phyloP scores from a whole-genome alignment of 768 basidiomycete species.

The Leccinum aurantiacum region DNA sequence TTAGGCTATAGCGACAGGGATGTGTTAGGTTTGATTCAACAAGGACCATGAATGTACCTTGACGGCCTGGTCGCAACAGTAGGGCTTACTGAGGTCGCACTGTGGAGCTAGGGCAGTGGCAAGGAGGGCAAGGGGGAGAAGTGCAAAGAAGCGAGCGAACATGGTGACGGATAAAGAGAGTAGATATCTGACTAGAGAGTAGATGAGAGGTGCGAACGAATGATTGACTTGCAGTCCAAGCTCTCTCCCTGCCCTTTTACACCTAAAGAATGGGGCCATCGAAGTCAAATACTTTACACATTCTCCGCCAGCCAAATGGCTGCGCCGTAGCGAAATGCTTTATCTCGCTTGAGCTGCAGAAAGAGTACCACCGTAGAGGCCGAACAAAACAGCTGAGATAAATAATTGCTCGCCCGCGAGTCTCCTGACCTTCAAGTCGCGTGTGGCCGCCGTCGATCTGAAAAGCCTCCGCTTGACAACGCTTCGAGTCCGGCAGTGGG shows the following conservation, averaged over 20 bases:
- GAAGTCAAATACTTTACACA: background rate
- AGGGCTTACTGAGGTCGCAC: background rate
- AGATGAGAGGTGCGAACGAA: background rate
- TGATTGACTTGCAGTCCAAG: background rate
- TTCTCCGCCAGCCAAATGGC: background rate
- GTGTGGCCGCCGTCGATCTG: background rate
- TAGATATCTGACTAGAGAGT: background rate
- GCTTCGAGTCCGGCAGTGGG: background rate
- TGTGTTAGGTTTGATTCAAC: background rate
- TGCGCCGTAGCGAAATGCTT: background rate
- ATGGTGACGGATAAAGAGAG: background rate
- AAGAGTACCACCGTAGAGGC: background rate
- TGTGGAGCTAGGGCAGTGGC: constrained; percentile 5
- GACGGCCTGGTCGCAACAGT: background rate
- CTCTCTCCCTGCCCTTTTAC: background rate
- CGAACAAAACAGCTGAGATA: background rate
- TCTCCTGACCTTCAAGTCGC: background rate
- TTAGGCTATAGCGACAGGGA: background rate
- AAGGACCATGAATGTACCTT: background rate
- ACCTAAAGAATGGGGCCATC: background rate
- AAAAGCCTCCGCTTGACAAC: background rate
- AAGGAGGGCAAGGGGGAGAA: constrained; percentile 18
- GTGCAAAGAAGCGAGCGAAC: constrained; percentile 21
- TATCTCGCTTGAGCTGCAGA: background rate
- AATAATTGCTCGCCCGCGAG: background rate